Conservation (phyloP, 139 green algal species). For the Asterochloris erici region DNA sequence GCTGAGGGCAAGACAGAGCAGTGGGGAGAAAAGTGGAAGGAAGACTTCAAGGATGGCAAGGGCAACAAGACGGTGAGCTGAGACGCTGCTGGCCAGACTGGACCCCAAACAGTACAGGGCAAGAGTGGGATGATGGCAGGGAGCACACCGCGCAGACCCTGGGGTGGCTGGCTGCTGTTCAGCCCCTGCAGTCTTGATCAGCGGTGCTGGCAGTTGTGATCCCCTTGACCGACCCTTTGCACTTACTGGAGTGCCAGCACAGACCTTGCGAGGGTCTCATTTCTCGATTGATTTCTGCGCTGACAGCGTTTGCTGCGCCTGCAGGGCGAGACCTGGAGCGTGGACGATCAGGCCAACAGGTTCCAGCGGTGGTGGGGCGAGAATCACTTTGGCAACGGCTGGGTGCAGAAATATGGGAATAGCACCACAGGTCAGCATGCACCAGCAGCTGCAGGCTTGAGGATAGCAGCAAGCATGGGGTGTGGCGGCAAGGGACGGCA, state of each 20-base stretch:
- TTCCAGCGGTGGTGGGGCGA: conserved; percentile 83
- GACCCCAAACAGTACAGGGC: too few relatives aligned
- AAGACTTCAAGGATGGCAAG: conserved; percentile 68
- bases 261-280: too few relatives aligned
- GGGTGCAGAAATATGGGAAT: conserved; percentile 69
- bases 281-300: neutral
- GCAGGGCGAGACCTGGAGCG: conserved; percentile 58
- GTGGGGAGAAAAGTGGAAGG: conserved; percentile 90
- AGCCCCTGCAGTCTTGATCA: too few relatives aligned
- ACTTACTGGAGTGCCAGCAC: too few relatives aligned
- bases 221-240: too few relatives aligned
- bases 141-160: too few relatives aligned
- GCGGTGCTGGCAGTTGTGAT: too few relatives aligned
- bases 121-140: too few relatives aligned
- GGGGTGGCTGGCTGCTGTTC: too few relatives aligned
- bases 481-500: too few relatives aligned
- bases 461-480: too few relatives aligned
- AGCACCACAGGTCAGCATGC: conserved; percentile 37
- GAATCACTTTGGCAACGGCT: conserved; percentile 66
- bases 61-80: conserved; percentile 63
- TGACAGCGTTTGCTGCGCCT: neutral
- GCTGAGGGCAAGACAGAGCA: conserved; percentile 48
- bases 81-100: too few relatives aligned
- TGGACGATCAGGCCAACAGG: conserved; percentile 28
- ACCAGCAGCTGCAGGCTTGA: neutral